phyloP scores from a whole-genome alignment of 768 basidiomycete genomes.

The Hygrophoropsis aurantiaca region DNA sequence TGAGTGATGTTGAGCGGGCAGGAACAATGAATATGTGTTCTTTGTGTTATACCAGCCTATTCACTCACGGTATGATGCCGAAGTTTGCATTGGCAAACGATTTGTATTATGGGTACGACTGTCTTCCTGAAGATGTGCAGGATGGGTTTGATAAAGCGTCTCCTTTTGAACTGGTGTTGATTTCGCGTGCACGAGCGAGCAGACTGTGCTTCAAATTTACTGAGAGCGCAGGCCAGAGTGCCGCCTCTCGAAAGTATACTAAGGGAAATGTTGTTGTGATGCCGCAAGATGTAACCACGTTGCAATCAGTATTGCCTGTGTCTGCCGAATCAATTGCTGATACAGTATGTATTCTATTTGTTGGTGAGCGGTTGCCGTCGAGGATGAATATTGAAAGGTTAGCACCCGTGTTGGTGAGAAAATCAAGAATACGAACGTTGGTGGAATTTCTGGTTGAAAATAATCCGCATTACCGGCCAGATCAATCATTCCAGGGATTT shows the following conservation, averaged over 20 bases:
- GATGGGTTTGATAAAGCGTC: constrained; percentile 4
- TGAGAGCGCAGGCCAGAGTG: neutral
- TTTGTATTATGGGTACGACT: constrained; percentile 15
- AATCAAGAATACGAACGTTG: neutral
- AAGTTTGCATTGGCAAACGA: constrained; percentile 19
- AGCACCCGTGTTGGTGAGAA: neutral
- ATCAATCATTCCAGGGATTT: neutral
- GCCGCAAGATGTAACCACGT: constrained; percentile 9
- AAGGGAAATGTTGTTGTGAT: constrained; percentile 13
- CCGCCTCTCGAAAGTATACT: constrained; percentile 3
- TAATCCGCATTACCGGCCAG: neutral
- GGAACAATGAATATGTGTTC: neutral
- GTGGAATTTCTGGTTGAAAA: neutral
- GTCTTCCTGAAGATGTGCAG: constrained; percentile 4
- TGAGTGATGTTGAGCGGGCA: neutral
- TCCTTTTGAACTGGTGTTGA: neutral
- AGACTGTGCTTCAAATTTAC: neutral
- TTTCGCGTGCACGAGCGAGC: neutral
- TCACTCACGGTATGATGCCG: constrained; percentile 17
- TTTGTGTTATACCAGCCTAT: neutral
- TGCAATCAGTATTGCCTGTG: neutral
- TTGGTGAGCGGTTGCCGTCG: neutral
- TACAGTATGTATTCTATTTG: constrained; percentile 19
- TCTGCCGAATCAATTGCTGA: constrained; percentile 2
- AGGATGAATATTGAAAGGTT: neutral